phyloP scores from a whole-genome alignment of 306 rosid species.

The Canavalia gladiata region DNA sequence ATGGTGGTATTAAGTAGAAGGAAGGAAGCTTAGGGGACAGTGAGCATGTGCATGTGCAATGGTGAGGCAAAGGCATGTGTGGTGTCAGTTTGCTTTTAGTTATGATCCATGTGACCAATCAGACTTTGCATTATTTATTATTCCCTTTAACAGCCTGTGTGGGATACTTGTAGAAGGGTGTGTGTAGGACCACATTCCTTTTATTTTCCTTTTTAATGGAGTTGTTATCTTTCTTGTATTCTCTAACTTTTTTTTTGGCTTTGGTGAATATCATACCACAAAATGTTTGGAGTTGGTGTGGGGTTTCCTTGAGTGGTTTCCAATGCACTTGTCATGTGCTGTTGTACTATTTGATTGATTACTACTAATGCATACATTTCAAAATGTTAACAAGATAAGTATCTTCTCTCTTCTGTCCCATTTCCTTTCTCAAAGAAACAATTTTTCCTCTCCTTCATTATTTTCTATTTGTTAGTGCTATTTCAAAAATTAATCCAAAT shows the following conservation, averaged over 20 bases:
- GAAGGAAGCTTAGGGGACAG: slow-evolving; percentile 54
- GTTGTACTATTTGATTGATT: slow-evolving; percentile 38
- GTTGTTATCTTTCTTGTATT: slow-evolving; percentile 41
- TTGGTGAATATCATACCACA: slow-evolving; percentile 40
- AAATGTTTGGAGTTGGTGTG: slow-evolving; percentile 57
- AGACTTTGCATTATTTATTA: slow-evolving; percentile 64
- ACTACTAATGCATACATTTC: slow-evolving; percentile 16
- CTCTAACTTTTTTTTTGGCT: slow-evolving; percentile 48
- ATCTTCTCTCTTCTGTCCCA: slow-evolving; percentile 54
- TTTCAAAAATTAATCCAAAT: not conserved
- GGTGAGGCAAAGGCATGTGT: slow-evolving; percentile 85
- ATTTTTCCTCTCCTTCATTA: not conserved
- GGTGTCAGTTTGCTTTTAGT: slow-evolving; percentile 76
- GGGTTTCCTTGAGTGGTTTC: slow-evolving; percentile 50
- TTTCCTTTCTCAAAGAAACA: slow-evolving; percentile 32
- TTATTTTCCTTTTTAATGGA: slow-evolving; percentile 45
- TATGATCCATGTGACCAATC: slow-evolving; percentile 70
- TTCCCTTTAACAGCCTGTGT: slow-evolving; percentile 72
- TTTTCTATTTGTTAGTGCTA: not conserved
- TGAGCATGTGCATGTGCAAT: slow-evolving; percentile 74
- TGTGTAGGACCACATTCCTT: slow-evolving; percentile 63
- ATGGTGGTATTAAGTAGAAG: slow-evolving; percentile 47
- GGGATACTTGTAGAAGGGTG: slow-evolving; percentile 51
- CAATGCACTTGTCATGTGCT: slow-evolving; percentile 57
- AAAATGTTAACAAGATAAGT: slow-evolving; percentile 48